Percentiles rank a stretch among this genome's conserved stretches.
phyloP scores from a whole-genome alignment of 768 basidiomycete species.

The Agrocybe pediades region DNA sequence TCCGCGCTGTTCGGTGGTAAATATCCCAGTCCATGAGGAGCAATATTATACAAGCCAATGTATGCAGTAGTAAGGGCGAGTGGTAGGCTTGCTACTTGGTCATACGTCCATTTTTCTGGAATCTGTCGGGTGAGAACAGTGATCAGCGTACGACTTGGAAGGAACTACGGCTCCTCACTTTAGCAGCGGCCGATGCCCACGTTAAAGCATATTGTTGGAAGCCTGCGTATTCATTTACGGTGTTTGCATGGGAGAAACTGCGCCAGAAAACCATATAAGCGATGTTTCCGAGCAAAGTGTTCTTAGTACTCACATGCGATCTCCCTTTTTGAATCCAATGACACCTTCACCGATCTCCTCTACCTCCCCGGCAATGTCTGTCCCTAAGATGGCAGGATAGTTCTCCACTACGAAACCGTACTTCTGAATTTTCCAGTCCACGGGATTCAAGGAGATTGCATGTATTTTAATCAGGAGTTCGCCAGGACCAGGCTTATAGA shows the following conservation, averaged over 20 bases:
- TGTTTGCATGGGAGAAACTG: slow-evolving; percentile 45
- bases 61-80: slow-evolving; percentile 48
- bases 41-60: slow-evolving; percentile 44
- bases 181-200: slow-evolving; percentile 39
- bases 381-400: slow-evolving; percentile 50
- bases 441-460: slow-evolving; percentile 45
- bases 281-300: background rate
- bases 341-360: slow-evolving; percentile 52
- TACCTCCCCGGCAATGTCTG: slow-evolving; percentile 52
- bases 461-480: slow-evolving; percentile 46
- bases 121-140: slow-evolving; percentile 21
- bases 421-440: slow-evolving; percentile 53
- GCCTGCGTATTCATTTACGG: slow-evolving; percentile 31
- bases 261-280: background rate
- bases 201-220: slow-evolving; percentile 50
- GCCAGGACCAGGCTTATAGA: slow-evolving; percentile 32
- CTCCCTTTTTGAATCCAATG: slow-evolving; percentile 46
- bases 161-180: slow-evolving; percentile 26
- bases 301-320: slow-evolving; percentile 53
- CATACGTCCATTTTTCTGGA: slow-evolving; percentile 34
- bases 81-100: slow-evolving; percentile 49
- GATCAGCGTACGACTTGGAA: background rate
- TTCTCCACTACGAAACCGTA: slow-evolving; percentile 33
- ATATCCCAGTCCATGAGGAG: slow-evolving; percentile 41
- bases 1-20: slow-evolving; percentile 34